A percentile compares a stretch with the other conserved stretches of the same genome.
These are phyloP conservation scores for Diospyros lotus DNA, from an alignment of 148 eudicot species.

Conservation along the genomic window DNA sequence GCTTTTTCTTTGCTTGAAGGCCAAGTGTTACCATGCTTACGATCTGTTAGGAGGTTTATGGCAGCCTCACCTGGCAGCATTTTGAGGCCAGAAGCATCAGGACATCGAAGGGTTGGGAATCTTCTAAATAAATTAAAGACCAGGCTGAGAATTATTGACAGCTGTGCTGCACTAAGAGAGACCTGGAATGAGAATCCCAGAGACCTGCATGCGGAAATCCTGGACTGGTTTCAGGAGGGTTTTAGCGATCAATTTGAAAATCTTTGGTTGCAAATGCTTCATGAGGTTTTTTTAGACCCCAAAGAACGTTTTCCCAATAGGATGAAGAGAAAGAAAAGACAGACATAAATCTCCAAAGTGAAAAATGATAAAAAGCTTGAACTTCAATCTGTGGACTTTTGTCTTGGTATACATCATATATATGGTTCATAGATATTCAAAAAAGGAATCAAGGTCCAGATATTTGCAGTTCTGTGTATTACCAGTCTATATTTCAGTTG, in stretches of 20 bases:
- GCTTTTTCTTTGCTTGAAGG: slow-evolving; percentile 81
- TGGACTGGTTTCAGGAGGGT: slow-evolving; percentile 64
- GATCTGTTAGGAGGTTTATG: slow-evolving; percentile 41
- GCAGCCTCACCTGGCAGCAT: slow-evolving; percentile 53
- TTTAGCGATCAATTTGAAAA: slow-evolving; percentile 37
- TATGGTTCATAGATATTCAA: neutral
- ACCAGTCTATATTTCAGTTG: slow-evolving; percentile 7
- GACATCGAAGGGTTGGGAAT: slow-evolving; percentile 66
- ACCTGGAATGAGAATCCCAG: slow-evolving; percentile 56
- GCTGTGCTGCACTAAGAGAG: slow-evolving; percentile 41
- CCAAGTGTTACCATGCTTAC: slow-evolving; percentile 68
- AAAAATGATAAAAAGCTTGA: neutral
- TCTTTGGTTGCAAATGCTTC: slow-evolving; percentile 65
- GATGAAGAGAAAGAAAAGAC: slow-evolving; percentile 18
- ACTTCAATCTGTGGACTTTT: neutral
- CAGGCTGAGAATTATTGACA: slow-evolving; percentile 45
- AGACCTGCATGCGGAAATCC: slow-evolving; percentile 50
- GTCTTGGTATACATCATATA: neutral
- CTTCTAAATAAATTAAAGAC: slow-evolving; percentile 52
- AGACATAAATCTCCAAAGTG: slow-evolving; percentile 1
- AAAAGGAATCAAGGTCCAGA: neutral
- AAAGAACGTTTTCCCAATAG: slow-evolving; percentile 34
- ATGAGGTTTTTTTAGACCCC: slow-evolving; percentile 43
- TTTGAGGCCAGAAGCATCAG: slow-evolving; percentile 64
- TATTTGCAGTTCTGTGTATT: neutral